A percentile compares a stretch with the other conserved stretches of the same genome.
These are phyloP conservation scores for Pisolithus marmoratus DNA, from an alignment of 768 basidiomycete species.

Conservation along the genomic window DNA sequence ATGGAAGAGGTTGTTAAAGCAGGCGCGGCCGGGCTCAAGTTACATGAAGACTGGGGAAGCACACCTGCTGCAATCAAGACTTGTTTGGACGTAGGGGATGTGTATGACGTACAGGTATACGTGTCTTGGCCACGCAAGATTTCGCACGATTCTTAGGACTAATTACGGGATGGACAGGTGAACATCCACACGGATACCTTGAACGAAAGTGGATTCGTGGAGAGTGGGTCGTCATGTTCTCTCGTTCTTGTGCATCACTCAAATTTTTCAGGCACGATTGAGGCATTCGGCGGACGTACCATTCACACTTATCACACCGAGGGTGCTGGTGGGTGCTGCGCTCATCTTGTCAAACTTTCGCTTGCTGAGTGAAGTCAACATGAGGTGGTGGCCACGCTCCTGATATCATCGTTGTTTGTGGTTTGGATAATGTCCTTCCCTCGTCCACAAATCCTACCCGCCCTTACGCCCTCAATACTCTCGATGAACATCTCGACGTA, in stretches of 20 bases:
- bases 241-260: slow-evolving; percentile 5
- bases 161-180: slow-evolving; percentile 36
- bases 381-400: slow-evolving; percentile 92
- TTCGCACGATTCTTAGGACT: neutral
- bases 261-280: slow-evolving; percentile 62
- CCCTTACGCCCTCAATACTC: slow-evolving; percentile 84
- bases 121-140: neutral
- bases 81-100: slow-evolving; percentile 76
- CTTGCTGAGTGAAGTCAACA: slow-evolving; percentile 1
- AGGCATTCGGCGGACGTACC: slow-evolving; percentile 82
- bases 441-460: slow-evolving; percentile 97
- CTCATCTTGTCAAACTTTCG: neutral
- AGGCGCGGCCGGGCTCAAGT: slow-evolving; percentile 85
- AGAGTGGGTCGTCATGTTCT: slow-evolving; percentile 49
- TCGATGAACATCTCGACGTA: slow-evolving; percentile 97
- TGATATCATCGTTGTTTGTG: slow-evolving; percentile 97
- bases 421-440: slow-evolving; percentile 82
- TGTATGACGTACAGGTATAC: slow-evolving; percentile 88
- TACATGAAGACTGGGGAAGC: slow-evolving; percentile 97
- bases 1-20: slow-evolving; percentile 78
- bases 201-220: slow-evolving; percentile 96
- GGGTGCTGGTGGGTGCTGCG: slow-evolving; percentile 65
- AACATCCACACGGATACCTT: slow-evolving; percentile 97
- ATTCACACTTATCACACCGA: slow-evolving; percentile 98
- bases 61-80: slow-evolving; percentile 79